Evolutionary conservation across 179 eudicot species (phyloP).

Genomic region (Beta lomatogona): DNA sequence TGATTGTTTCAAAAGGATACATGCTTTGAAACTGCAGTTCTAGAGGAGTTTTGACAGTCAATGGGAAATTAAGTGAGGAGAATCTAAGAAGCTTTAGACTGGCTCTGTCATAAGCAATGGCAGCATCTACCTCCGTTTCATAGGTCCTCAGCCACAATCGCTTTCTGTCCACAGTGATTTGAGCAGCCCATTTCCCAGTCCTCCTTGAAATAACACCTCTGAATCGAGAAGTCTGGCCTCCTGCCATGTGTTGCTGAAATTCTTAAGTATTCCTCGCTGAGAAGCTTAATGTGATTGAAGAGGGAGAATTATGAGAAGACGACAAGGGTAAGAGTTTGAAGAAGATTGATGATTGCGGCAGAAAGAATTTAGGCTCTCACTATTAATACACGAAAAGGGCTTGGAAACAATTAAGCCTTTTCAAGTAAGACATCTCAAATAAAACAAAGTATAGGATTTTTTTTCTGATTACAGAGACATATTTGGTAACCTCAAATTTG

Average conservation of each 20-base stretch:
- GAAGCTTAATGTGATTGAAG: slow-evolving; percentile 6
- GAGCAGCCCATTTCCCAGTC: slow-evolving; percentile 19
- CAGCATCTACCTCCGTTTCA: neutral
- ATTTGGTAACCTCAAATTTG: slow-evolving; percentile 1
- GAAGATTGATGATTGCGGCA: neutral
- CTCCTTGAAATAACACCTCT: slow-evolving; percentile 4
- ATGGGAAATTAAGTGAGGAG: neutral
- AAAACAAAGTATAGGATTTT: neutral
- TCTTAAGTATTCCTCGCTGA: neutral
- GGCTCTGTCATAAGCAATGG: neutral
- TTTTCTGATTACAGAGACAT: neutral
- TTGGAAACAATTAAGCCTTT: neutral
- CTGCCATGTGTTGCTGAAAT: neutral
- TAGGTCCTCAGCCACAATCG: slow-evolving; percentile 13
- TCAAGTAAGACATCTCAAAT: slow-evolving; percentile 10
- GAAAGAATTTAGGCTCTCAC: neutral
- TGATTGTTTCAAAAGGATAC: neutral
- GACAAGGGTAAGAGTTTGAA: neutral
- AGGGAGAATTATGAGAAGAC: neutral
- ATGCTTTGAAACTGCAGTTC: neutral
- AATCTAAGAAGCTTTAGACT: neutral
- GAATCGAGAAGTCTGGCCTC: neutral
- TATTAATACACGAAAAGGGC: neutral
- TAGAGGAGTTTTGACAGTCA: neutral
- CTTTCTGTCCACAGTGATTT: neutral